These are phyloP conservation scores for Lactarius tabidus DNA, from an alignment of 768 basidiomycete genomes.

Conservation along the genomic window DNA sequence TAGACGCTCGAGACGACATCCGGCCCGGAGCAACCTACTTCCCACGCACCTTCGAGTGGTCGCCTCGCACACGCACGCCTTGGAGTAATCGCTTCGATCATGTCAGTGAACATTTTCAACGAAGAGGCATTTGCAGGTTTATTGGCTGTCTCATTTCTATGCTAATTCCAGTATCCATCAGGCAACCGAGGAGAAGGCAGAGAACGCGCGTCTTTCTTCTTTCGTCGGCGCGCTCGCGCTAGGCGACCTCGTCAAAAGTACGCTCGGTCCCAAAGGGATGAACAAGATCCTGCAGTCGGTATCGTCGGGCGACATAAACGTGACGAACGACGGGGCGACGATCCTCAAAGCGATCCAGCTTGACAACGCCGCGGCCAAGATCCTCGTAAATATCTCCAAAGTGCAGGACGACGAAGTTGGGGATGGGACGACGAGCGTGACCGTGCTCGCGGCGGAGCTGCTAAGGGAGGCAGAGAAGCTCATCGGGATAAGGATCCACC, in stretches of 20 bases:
- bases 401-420: constrained; percentile 99
- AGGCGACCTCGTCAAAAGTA: constrained; percentile 98
- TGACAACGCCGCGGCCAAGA: constrained; percentile 98
- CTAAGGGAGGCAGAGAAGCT: constrained; percentile 94
- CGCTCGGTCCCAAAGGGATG: constrained; percentile 98
- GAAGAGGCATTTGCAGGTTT: constrained; percentile 44
- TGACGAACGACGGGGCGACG: constrained; percentile 98
- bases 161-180: constrained; percentile 29
- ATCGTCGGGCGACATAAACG: constrained; percentile 87
- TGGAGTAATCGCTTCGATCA: constrained; percentile 27
- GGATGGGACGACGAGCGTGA: constrained; percentile 90
- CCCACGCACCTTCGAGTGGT: not conserved
- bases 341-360: constrained; percentile 96
- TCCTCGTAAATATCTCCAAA: constrained; percentile 98
- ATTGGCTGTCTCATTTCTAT: not conserved
- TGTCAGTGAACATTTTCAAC: constrained; percentile 72
- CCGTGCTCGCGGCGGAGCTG: constrained; percentile 88
- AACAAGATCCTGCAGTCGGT: constrained; percentile 97
- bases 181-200: constrained; percentile 93
- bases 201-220: constrained; percentile 96
- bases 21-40: not conserved
- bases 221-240: constrained; percentile 97
- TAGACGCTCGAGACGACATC: too few relatives aligned
- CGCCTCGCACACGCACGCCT: not conserved
- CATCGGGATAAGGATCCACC: constrained; percentile 89